phyloP scores from a whole-genome alignment of 1,284 basidiomycete genomes.

The Apiotrichum siamense region DNA sequence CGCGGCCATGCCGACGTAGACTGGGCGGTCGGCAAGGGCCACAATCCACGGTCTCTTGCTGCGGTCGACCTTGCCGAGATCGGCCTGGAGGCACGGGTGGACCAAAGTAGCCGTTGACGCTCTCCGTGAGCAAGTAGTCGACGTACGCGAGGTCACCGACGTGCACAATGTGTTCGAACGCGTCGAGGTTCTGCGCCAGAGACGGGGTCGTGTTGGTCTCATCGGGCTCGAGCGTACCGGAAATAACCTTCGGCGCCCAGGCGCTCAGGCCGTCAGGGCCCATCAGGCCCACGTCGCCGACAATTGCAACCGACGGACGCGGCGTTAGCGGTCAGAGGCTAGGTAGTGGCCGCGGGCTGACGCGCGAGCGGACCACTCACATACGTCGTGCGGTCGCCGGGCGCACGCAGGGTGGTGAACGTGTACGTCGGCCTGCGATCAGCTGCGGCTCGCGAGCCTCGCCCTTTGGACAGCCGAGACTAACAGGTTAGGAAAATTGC shows the following conservation, averaged over 20 bases:
- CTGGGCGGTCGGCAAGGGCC: slow-evolving; percentile 38
- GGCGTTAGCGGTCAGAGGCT: neutral
- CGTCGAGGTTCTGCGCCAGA: slow-evolving; percentile 23
- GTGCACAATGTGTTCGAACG: slow-evolving; percentile 26
- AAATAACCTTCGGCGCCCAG: slow-evolving; percentile 18
- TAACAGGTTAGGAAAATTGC: slow-evolving; percentile 18
- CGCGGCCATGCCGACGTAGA: slow-evolving; percentile 20
- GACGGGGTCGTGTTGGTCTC: slow-evolving; percentile 37
- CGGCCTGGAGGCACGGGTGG: slow-evolving; percentile 26
- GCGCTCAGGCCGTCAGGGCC: slow-evolving; percentile 32
- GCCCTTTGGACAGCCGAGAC: too few relatives aligned
- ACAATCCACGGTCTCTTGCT: slow-evolving; percentile 45
- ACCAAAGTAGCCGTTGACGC: slow-evolving; percentile 24
- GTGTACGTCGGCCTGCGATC: slow-evolving; percentile 19
- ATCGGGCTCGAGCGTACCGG: slow-evolving; percentile 14
- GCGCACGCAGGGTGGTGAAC: slow-evolving; percentile 21
- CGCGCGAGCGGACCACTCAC: too few relatives aligned
- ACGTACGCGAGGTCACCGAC: slow-evolving; percentile 31
- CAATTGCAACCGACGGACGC: slow-evolving; percentile 22
- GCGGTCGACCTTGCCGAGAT: slow-evolving; percentile 42
- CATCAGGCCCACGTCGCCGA: slow-evolving; percentile 35
- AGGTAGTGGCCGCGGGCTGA: too few relatives aligned
- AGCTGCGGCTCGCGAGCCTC: slow-evolving; percentile 1
- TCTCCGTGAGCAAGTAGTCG: slow-evolving; percentile 30
- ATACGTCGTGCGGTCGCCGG: slow-evolving; percentile 16